Percentiles rank a stretch among this genome's conserved stretches.
Evolutionary conservation across 345 rosid genomes (phyloP).

Genomic region (Hypericum androsaemum): DNA sequence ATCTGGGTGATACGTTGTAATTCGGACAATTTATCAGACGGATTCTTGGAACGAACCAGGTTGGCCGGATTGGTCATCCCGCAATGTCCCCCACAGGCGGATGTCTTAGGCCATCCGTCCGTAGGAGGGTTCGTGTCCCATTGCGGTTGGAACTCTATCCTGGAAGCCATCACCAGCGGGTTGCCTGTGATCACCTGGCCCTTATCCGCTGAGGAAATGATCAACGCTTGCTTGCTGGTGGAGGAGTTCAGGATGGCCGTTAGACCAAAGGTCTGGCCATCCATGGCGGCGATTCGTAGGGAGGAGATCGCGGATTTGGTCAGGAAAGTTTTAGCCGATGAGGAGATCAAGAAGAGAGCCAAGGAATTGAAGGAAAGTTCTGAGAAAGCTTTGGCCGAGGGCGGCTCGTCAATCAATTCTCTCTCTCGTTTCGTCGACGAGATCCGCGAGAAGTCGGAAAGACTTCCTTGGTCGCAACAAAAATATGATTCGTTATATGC

Average conservation of each 20-base stretch:
- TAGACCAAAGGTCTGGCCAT: constrained; percentile 1
- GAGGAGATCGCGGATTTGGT: constrained; percentile 17
- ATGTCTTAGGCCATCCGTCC: background rate
- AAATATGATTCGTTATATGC: no score
- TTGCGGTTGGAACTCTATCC: background rate
- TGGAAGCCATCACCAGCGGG: background rate
- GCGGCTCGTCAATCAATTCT: background rate
- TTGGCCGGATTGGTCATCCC: background rate
- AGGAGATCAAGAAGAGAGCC: constrained; percentile 12
- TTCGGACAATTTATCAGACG: background rate
- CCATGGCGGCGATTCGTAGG: constrained; percentile 2
- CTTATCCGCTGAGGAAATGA: background rate
- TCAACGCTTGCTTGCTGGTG: background rate
- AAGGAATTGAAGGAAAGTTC: constrained; percentile 2
- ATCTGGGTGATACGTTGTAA: constrained; percentile 37
- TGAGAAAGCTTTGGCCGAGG: constrained; percentile 4
- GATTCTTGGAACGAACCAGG: background rate
- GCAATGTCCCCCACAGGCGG: background rate
- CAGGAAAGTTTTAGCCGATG: constrained; percentile 11
- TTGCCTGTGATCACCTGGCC: background rate
- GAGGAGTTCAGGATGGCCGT: constrained; percentile 20
- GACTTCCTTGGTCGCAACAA: no score
- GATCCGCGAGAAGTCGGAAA: no score
- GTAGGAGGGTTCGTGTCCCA: background rate
- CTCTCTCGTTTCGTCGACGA: no score